A percentile compares a stretch with the other conserved stretches of the same genome.
Conservation (phyloP, 768 basidiomycete genomes). For the Psilocybe azurescens region DNA sequence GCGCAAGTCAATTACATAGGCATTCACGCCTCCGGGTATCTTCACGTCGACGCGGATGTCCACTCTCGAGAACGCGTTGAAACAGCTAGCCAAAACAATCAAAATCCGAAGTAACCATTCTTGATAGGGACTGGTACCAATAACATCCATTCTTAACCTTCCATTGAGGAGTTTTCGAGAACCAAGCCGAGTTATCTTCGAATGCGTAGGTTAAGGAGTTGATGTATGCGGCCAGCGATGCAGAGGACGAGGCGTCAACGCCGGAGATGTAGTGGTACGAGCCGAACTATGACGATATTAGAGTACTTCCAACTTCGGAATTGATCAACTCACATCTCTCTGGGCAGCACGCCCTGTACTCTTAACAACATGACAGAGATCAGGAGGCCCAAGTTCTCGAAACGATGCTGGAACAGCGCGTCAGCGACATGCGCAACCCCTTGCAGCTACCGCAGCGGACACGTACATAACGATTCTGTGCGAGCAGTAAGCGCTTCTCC, state of each 20-base stretch:
- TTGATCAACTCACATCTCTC: constrained; percentile 75
- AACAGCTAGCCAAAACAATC: constrained; percentile 62
- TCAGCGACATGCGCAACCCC: constrained; percentile 17
- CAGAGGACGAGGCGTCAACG: constrained; percentile 98
- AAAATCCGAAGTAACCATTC: not conserved
- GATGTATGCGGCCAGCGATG: constrained; percentile 96
- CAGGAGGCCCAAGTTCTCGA: constrained; percentile 96
- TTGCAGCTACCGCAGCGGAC: constrained; percentile 8
- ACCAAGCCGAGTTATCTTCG: constrained; percentile 93
- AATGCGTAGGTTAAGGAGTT: constrained; percentile 97
- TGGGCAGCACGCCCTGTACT: constrained; percentile 82
- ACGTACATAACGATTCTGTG: constrained; percentile 90
- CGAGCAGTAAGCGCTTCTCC: constrained; percentile 89
- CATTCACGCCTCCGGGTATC: constrained; percentile 95
- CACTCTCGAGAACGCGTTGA: constrained; percentile 97
- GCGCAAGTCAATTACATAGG: constrained; percentile 91
- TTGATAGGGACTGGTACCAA: constrained; percentile 58
- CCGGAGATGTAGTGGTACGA: constrained; percentile 99
- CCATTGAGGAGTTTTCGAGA: constrained; percentile 83
- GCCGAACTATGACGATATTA: constrained; percentile 63
- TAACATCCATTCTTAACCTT: constrained; percentile 94
- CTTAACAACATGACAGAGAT: constrained; percentile 95
- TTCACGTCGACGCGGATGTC: constrained; percentile 98
- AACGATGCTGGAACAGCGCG: constrained; percentile 74
- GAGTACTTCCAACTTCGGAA: not conserved